These are phyloP conservation scores for Orbilia ellipsospora DNA, from an alignment of 2,329 filamentous ascomycete species.

Conservation along the genomic window DNA sequence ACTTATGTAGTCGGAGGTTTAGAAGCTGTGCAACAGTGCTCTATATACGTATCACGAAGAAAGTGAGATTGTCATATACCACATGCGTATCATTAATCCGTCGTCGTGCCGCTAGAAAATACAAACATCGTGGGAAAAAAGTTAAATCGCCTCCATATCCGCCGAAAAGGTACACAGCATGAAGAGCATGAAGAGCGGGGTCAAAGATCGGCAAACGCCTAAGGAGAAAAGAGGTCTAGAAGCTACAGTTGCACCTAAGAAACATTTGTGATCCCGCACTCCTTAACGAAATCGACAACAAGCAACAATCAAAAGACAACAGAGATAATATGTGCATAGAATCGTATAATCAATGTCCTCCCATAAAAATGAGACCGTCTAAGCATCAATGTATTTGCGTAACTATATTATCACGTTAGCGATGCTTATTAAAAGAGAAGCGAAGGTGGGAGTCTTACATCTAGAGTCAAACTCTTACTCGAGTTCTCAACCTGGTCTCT, in stretches of 20 bases:
- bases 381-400: conserved; percentile 52
- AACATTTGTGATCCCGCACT: conserved; percentile 25
- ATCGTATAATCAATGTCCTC: conserved; percentile 26
- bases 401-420: conserved; percentile 14
- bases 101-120: conserved; percentile 21
- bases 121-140: conserved; percentile 1
- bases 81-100: conserved; percentile 11
- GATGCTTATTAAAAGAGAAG: neutral
- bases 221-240: conserved; percentile 31
- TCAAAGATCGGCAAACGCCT: conserved; percentile 23
- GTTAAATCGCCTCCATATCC: neutral
- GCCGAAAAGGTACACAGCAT: neutral
- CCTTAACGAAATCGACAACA: conserved; percentile 10
- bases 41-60: neutral
- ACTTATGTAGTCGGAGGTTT: too few relatives aligned
- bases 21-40: neutral
- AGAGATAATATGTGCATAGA: conserved; percentile 50
- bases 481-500: conserved; percentile 94
- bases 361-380: neutral
- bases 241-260: conserved; percentile 8
- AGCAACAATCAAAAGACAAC: conserved; percentile 2
- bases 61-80: neutral
- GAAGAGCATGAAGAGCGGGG: neutral
- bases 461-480: conserved; percentile 88
- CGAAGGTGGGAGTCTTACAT: conserved; percentile 75